Conservation (phyloP, 805 yeast species). For the Yarrowia keelungensis region DNA sequence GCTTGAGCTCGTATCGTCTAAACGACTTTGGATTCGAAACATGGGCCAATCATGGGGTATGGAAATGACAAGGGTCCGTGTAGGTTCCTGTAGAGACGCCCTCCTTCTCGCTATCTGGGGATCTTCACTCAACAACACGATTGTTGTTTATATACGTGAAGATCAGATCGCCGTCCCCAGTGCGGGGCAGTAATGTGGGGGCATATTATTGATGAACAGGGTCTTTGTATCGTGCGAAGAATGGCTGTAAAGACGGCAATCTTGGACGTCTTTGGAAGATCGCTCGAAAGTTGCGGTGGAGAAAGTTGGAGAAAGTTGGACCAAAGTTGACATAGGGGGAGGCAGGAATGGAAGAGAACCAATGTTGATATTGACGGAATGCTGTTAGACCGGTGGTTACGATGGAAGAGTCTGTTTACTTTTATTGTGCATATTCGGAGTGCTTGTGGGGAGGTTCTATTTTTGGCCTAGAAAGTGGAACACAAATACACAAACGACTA, state of each 20-base stretch:
- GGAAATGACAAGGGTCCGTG: not conserved
- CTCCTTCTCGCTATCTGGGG: not conserved
- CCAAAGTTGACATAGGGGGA: too few relatives aligned
- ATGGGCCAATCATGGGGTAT: not conserved
- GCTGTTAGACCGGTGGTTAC: too few relatives aligned
- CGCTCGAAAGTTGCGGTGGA: too few relatives aligned
- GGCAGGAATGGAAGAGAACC: too few relatives aligned
- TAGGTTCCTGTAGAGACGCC: not conserved
- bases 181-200: slow-evolving; percentile 7
- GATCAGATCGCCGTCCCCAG: slow-evolving; percentile 1
- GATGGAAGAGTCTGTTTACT: too few relatives aligned
- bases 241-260: not conserved
- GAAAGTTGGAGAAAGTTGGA: too few relatives aligned
- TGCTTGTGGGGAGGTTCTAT: too few relatives aligned
- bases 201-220: not conserved
- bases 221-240: not conserved
- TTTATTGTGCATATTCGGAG: too few relatives aligned
- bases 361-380: too few relatives aligned
- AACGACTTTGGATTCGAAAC: not conserved
- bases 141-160: not conserved
- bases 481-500: too few relatives aligned
- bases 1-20: not conserved
- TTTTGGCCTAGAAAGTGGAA: too few relatives aligned
- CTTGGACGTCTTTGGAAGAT: too few relatives aligned
- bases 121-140: slow-evolving; percentile 3